phyloP scores from a whole-genome alignment of 1,284 basidiomycete species.

The Malassezia pachydermatis region DNA sequence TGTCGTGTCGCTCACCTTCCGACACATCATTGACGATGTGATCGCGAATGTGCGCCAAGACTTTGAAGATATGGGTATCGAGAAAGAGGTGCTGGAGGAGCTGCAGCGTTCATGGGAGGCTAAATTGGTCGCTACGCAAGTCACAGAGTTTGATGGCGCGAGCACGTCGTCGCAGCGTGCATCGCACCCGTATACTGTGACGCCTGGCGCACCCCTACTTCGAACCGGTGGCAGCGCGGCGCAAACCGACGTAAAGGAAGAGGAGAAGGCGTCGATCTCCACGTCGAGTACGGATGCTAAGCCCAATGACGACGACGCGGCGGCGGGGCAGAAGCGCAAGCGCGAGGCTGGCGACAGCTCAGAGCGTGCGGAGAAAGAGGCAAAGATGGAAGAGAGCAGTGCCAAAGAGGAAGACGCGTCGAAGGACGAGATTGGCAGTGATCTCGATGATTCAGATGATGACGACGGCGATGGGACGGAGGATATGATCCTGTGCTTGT shows the following conservation, averaged over 20 bases:
- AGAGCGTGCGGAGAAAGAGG: too few species aligned
- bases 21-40: slow-evolving; percentile 91
- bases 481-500: slow-evolving; percentile 95
- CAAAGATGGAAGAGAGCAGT: slow-evolving; percentile 8
- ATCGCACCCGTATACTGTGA: slow-evolving; percentile 17
- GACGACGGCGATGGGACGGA: slow-evolving; percentile 52
- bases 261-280: not conserved
- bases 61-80: slow-evolving; percentile 92
- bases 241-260: not conserved
- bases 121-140: slow-evolving; percentile 80
- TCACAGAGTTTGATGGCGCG: slow-evolving; percentile 76
- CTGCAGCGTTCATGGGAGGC: slow-evolving; percentile 87
- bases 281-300: not conserved
- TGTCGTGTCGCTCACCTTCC: slow-evolving; percentile 64
- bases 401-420: slow-evolving; percentile 41
- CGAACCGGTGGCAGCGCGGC: not conserved
- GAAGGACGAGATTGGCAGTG: slow-evolving; percentile 82
- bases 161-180: slow-evolving; percentile 21
- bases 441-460: slow-evolving; percentile 81
- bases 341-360: slow-evolving; percentile 21
- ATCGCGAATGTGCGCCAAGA: slow-evolving; percentile 76
- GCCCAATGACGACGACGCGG: not conserved
- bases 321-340: slow-evolving; percentile 21
- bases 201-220: not conserved
- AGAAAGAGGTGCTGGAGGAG: slow-evolving; percentile 77